phyloP scores from a whole-genome alignment of 2,329 filamentous ascomycete species.

The Hypocreales sp. region DNA sequence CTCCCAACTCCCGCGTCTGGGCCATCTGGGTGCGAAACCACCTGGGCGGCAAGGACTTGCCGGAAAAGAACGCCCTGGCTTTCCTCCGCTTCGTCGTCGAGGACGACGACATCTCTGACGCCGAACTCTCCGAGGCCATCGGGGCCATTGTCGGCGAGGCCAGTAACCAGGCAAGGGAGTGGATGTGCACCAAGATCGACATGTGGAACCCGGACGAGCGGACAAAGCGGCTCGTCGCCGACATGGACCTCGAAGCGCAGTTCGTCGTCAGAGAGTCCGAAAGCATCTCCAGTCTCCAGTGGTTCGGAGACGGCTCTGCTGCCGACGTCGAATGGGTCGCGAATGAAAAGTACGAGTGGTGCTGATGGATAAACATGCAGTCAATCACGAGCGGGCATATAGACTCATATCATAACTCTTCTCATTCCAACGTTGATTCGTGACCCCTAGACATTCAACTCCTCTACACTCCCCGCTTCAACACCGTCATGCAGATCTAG shows the following conservation, averaged over 20 bases:
- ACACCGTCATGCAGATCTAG: constrained; percentile 15
- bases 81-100: constrained; percentile 56
- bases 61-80: constrained; percentile 51
- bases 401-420: constrained; percentile 1
- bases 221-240: constrained; percentile 29
- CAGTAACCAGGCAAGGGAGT: constrained; percentile 53
- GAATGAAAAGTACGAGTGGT: constrained; percentile 71
- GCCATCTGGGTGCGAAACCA: constrained; percentile 57
- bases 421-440: not conserved
- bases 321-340: constrained; percentile 52
- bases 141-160: constrained; percentile 50
- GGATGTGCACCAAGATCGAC: constrained; percentile 55
- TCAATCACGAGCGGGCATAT: too few relatives aligned
- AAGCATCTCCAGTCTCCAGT: constrained; percentile 57
- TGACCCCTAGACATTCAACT: constrained; percentile 2
- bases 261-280: constrained; percentile 42
- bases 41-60: constrained; percentile 35
- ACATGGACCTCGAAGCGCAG: constrained; percentile 27
- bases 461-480: constrained; percentile 1
- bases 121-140: constrained; percentile 36
- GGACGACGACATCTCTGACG: constrained; percentile 22
- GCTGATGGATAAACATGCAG: too few relatives aligned
- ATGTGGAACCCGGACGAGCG: constrained; percentile 67
- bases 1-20: constrained; percentile 47
- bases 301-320: constrained; percentile 42